Evolutionary conservation across 208 protist species (phyloP).

Genomic region (Naegleria lovaniensis): DNA sequence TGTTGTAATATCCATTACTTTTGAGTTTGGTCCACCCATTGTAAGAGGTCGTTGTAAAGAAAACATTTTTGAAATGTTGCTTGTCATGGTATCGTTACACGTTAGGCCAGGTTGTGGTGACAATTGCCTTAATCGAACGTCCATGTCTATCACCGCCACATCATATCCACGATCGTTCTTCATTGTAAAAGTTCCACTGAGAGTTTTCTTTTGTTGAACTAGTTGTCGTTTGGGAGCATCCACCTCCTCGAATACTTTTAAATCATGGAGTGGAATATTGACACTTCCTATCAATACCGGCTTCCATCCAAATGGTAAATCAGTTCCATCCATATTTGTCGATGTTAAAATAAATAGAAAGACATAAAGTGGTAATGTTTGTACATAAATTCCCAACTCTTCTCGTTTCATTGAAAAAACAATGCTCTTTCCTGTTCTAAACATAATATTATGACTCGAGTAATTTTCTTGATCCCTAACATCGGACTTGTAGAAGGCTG

Average conservation of each 20-base stretch:
- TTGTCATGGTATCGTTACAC: not conserved
- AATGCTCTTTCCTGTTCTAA: not conserved
- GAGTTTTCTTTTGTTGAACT: not conserved
- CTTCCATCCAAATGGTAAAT: not conserved
- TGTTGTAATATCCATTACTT: not conserved
- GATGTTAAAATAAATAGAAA: not conserved
- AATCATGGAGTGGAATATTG: not conserved
- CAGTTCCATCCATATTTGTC: not conserved
- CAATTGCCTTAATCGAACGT: not conserved
- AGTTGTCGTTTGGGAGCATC: not conserved
- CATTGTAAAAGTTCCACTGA: not conserved
- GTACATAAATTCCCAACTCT: not conserved
- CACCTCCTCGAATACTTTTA: not conserved
- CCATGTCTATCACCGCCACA: not conserved
- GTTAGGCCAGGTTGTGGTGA: not conserved
- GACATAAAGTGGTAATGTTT: not conserved
- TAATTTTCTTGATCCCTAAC: not conserved
- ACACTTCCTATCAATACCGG: not conserved
- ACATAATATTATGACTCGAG: not conserved
- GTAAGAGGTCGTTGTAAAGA: not conserved
- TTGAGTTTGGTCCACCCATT: not conserved
- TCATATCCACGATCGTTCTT: not conserved
- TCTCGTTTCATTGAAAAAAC: not conserved
- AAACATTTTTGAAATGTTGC: not conserved
- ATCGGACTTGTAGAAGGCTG: not conserved